phyloP scores from a whole-genome alignment of 2,329 filamentous ascomycete species.

The Tolypocladium tundrense region DNA sequence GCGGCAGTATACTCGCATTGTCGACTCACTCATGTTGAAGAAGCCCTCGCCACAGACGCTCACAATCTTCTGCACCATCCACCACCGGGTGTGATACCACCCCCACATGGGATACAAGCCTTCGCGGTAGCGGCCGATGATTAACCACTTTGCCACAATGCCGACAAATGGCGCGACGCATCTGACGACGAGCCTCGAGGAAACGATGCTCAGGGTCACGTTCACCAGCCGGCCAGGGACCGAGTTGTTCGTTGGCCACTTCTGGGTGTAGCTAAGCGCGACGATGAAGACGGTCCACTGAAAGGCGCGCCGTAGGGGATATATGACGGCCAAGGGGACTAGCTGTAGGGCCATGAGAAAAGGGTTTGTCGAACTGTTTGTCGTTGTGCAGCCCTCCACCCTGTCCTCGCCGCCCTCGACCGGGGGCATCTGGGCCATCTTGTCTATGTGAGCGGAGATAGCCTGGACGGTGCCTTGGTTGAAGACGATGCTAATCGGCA shows the following conservation, averaged over 20 bases:
- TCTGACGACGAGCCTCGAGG: conserved; percentile 28
- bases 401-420: conserved; percentile 3
- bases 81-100: conserved; percentile 47
- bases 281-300: conserved; percentile 44
- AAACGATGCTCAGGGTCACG: conserved; percentile 32
- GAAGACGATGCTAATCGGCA: conserved; percentile 43
- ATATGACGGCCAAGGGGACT: conserved; percentile 36
- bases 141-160: conserved; percentile 42
- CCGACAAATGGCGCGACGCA: conserved; percentile 32
- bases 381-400: conserved; percentile 25
- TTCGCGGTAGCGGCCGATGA: conserved; percentile 41
- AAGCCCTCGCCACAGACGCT: conserved; percentile 36
- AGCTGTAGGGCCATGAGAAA: conserved; percentile 39
- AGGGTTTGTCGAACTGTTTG: conserved; percentile 38
- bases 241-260: conserved; percentile 26
- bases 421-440: conserved; percentile 8
- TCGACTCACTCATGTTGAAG: conserved; percentile 29
- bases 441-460: conserved; percentile 28
- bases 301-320: conserved; percentile 38
- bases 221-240: conserved; percentile 36
- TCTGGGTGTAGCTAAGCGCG: conserved; percentile 28
- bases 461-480: conserved; percentile 32
- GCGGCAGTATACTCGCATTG: conserved; percentile 34
- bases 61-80: conserved; percentile 44
- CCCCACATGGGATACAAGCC: conserved; percentile 52